Conservation (phyloP, 176 grass and related monocot genomes). For the Triticum turgidum region DNA sequence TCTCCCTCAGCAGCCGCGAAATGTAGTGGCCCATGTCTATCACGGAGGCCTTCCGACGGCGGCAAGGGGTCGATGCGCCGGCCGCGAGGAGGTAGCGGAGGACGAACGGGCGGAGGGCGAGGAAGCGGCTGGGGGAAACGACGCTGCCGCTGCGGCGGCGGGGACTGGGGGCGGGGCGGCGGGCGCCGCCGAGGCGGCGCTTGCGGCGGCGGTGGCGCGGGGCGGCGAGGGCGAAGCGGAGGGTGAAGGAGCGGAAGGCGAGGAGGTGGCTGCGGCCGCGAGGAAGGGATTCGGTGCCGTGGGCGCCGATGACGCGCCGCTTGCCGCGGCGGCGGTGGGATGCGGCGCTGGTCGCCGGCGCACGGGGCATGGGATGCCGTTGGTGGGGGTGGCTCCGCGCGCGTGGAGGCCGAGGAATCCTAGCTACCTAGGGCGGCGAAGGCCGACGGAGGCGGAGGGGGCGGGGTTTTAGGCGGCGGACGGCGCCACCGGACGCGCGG, state of each 20-base stretch:
- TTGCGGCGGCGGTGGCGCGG: background rate
- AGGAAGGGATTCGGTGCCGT: background rate
- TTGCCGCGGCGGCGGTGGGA: background rate
- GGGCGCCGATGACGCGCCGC: background rate
- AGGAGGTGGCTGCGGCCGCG: background rate
- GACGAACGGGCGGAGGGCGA: constrained; percentile 28
- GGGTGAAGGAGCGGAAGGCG: background rate
- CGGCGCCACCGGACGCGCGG: background rate
- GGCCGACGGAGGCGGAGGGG: background rate
- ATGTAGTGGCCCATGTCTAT: constrained; percentile 31
- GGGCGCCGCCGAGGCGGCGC: background rate
- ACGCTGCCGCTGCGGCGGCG: background rate
- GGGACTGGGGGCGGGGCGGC: background rate
- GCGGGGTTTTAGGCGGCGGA: background rate
- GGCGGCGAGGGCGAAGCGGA: background rate
- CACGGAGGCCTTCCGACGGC: constrained; percentile 5
- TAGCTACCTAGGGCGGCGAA: background rate
- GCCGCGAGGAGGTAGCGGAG: constrained; percentile 20
- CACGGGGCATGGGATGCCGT: background rate
- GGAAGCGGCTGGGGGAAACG: background rate
- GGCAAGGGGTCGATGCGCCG: background rate
- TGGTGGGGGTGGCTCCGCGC: background rate
- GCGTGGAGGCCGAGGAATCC: background rate
- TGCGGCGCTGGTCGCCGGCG: background rate
- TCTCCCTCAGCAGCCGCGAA: constrained; percentile 11